Percentiles rank a stretch among this genome's conserved stretches.
Conservation (phyloP, 257 asterid genomes). For the Plectranthus barbatus region DNA sequence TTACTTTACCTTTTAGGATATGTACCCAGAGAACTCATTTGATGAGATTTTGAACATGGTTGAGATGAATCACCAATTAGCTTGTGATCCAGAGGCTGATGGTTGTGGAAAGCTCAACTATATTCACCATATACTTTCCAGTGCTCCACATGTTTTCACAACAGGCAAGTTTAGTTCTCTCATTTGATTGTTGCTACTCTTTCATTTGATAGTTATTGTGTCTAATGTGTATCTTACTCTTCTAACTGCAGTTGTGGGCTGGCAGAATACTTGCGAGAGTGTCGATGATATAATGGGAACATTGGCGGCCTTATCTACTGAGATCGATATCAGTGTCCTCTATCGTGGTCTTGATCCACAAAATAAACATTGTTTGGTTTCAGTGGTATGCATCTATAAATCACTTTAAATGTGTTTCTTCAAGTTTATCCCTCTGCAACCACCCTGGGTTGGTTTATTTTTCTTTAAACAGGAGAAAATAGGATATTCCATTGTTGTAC, state of each 20-base stretch:
- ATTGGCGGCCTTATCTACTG: constrained; percentile 68
- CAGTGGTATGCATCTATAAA: constrained; percentile 53
- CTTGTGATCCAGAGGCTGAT: constrained; percentile 77
- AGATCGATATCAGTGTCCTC: constrained; percentile 71
- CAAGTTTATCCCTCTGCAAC: background rate
- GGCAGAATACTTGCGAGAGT: constrained; percentile 89
- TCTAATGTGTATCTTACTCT: constrained; percentile 11
- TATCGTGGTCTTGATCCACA: constrained; percentile 92
- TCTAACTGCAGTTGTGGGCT: constrained; percentile 67
- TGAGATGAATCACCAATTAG: constrained; percentile 85
- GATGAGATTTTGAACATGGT: constrained; percentile 78
- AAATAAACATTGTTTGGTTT: constrained; percentile 54
- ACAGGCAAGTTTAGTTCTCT: constrained; percentile 37
- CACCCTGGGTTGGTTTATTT: background rate
- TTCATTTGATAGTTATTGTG: background rate
- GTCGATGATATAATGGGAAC: constrained; percentile 73
- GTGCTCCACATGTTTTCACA: constrained; percentile 83
- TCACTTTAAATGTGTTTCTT: background rate
- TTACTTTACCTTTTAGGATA: constrained; percentile 45
- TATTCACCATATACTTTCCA: constrained; percentile 77
- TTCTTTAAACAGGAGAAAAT: background rate
- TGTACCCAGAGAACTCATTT: constrained; percentile 73
- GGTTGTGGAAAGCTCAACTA: constrained; percentile 89
- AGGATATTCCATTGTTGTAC: background rate
- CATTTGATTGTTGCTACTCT: background rate